phyloP scores from a whole-genome alignment of 768 basidiomycete genomes.

The Scleroderma citrinum region DNA sequence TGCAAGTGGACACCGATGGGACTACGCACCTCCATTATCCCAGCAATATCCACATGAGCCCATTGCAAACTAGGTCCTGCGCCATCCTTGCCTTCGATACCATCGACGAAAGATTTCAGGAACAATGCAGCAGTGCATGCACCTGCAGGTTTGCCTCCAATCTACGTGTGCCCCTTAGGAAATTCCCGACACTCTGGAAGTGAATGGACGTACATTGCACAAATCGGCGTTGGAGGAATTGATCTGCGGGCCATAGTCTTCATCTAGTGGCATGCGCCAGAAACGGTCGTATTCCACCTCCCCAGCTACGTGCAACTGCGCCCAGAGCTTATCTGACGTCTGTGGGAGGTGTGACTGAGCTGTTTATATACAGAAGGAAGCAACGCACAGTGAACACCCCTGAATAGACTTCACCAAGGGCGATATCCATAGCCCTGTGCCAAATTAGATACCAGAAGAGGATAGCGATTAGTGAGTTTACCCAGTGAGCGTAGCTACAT shows the following conservation, averaged over 20 bases:
- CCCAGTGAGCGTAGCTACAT: conserved; percentile 87
- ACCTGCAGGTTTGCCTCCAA: conserved; percentile 68
- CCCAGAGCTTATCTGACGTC: conserved; percentile 75
- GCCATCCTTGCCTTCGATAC: conserved; percentile 59
- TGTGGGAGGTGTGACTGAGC: conserved; percentile 16
- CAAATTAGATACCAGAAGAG: too few relatives aligned
- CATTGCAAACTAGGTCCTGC: conserved; percentile 56
- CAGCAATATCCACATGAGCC: conserved; percentile 87
- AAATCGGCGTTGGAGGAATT: conserved; percentile 74
- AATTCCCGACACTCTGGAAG: background rate
- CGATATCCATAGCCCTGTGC: conserved; percentile 59
- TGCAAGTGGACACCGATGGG: background rate
- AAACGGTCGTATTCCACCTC: conserved; percentile 74
- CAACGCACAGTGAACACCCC: conserved; percentile 69
- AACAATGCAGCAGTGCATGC: conserved; percentile 81
- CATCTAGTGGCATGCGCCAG: conserved; percentile 89
- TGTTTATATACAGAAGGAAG: background rate
- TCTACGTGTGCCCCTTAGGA: conserved; percentile 32
- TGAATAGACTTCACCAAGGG: conserved; percentile 70
- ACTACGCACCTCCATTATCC: conserved; percentile 59
- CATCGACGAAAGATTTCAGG: conserved; percentile 77
- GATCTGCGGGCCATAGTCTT: conserved; percentile 75
- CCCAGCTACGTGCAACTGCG: conserved; percentile 60
- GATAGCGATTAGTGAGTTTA: conserved; percentile 21
- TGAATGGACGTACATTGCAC: conserved; percentile 41